Conservation (phyloP, 1,284 basidiomycete genomes). For the Trametes pubescens region DNA sequence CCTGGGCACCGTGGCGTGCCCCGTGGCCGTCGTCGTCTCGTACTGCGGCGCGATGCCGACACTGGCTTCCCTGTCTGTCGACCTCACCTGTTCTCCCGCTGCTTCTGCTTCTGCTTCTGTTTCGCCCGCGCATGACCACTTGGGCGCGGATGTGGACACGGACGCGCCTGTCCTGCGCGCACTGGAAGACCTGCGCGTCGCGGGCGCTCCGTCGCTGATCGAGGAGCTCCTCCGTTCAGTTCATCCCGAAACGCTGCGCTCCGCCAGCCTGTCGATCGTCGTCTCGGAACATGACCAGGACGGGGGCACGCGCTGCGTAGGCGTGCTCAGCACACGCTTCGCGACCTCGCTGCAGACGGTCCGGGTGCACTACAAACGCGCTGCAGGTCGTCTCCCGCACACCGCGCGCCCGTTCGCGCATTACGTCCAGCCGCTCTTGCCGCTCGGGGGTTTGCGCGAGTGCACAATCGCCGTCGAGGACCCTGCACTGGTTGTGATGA, state of each 20-base stretch:
- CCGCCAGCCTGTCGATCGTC: conserved; percentile 12
- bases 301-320: conserved; percentile 19
- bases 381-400: background rate
- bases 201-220: conserved; percentile 22
- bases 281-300: conserved; percentile 19
- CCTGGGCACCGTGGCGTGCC: conserved; percentile 20
- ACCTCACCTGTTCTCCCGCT: conserved; percentile 9
- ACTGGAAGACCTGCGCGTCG: conserved; percentile 19
- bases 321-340: conserved; percentile 21
- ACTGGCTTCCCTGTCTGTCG: conserved; percentile 24
- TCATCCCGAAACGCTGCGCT: conserved; percentile 14
- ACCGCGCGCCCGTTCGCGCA: conserved; percentile 15
- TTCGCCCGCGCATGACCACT: background rate
- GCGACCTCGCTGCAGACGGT: conserved; percentile 16
- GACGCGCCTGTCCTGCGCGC: conserved; percentile 3
- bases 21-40: conserved; percentile 16
- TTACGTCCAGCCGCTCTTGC: conserved; percentile 18
- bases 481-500: conserved; percentile 14
- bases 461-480: conserved; percentile 22
- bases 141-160: background rate
- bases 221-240: conserved; percentile 20
- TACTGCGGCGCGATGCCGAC: conserved; percentile 24
- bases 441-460: conserved; percentile 8
- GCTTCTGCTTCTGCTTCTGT: background rate
- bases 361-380: conserved; percentile 16